Percentiles rank a stretch among this genome's conserved stretches.
Conservation (phyloP, 2,329 filamentous ascomycete species). For the Clonostachys rhizophaga region DNA sequence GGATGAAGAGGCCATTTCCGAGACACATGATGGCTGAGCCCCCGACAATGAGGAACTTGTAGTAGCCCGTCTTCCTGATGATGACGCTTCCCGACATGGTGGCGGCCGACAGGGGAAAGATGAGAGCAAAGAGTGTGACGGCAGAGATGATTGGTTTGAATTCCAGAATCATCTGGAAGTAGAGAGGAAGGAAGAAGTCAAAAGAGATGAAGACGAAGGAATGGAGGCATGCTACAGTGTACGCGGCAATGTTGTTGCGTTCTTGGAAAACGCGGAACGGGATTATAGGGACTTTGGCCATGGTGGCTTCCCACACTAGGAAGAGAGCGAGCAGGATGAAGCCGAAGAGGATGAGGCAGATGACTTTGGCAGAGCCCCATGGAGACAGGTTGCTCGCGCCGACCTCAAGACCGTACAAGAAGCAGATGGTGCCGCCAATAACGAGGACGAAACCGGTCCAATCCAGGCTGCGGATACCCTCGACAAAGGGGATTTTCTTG, state of each 20-base stretch:
- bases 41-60: constrained; percentile 53
- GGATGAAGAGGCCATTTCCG: constrained; percentile 60
- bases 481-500: constrained; percentile 44
- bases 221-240: constrained; percentile 23
- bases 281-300: constrained; percentile 54
- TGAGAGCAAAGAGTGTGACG: constrained; percentile 46
- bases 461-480: constrained; percentile 47
- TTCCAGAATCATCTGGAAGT: constrained; percentile 51
- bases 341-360: constrained; percentile 50
- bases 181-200: constrained; percentile 58
- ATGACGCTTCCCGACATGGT: constrained; percentile 53
- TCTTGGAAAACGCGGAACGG: constrained; percentile 46
- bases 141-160: constrained; percentile 44
- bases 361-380: constrained; percentile 45
- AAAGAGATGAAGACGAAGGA: constrained; percentile 46
- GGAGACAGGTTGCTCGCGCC: constrained; percentile 44
- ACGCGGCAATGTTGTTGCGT: constrained; percentile 41
- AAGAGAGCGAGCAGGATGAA: constrained; percentile 32
- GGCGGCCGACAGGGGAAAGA: constrained; percentile 33
- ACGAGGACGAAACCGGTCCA: constrained; percentile 49
- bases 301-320: constrained; percentile 45
- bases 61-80: constrained; percentile 62
- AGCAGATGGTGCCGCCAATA: constrained; percentile 51
- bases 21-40: constrained; percentile 57
- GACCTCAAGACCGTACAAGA: constrained; percentile 55